Evolutionary conservation across 208 protist genomes (phyloP).

Genomic region (Jaenimonas drosophilae): DNA sequence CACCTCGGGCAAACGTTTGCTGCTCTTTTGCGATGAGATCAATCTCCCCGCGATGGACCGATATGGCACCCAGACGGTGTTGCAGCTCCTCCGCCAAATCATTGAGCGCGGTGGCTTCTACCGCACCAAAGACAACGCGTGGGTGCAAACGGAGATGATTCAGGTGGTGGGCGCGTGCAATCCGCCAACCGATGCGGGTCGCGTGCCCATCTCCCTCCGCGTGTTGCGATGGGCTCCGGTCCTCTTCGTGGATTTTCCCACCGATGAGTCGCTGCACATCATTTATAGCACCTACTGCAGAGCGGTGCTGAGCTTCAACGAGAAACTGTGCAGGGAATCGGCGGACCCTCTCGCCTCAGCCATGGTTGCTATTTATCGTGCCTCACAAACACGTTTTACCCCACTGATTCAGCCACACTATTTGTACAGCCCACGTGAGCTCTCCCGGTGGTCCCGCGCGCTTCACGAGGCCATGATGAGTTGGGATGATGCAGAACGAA

Average conservation of each 20-base stretch:
- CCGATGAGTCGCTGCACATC: slow-evolving; percentile 90
- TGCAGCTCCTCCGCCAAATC: slow-evolving; percentile 97
- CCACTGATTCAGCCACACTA: slow-evolving; percentile 97
- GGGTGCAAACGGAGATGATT: slow-evolving; percentile 93
- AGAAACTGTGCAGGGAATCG: slow-evolving; percentile 33
- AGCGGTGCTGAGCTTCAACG: slow-evolving; percentile 85
- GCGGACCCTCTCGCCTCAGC: slow-evolving; percentile 72
- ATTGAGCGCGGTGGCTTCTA: slow-evolving; percentile 97
- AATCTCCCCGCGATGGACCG: slow-evolving; percentile 95
- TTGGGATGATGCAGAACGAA: slow-evolving; percentile 34
- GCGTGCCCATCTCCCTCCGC: slow-evolving; percentile 91
- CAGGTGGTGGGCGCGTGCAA: slow-evolving; percentile 97
- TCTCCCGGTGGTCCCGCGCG: slow-evolving; percentile 97
- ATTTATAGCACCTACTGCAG: slow-evolving; percentile 98
- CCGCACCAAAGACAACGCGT: slow-evolving; percentile 83
- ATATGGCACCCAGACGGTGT: slow-evolving; percentile 98
- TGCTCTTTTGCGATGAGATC: slow-evolving; percentile 99
- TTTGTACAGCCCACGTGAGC: slow-evolving; percentile 98
- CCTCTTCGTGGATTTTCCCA: slow-evolving; percentile 98
- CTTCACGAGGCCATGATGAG: slow-evolving; percentile 92
- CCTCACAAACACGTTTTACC: slow-evolving; percentile 92
- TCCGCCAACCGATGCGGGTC: slow-evolving; percentile 98
- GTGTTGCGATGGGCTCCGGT: slow-evolving; percentile 98
- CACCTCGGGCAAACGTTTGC: slow-evolving; percentile 87
- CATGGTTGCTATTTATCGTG: slow-evolving; percentile 95